These are phyloP conservation scores for Dendrocalamus sinicus DNA, from an alignment of 176 grass and related monocot genomes.

Conservation along the genomic window DNA sequence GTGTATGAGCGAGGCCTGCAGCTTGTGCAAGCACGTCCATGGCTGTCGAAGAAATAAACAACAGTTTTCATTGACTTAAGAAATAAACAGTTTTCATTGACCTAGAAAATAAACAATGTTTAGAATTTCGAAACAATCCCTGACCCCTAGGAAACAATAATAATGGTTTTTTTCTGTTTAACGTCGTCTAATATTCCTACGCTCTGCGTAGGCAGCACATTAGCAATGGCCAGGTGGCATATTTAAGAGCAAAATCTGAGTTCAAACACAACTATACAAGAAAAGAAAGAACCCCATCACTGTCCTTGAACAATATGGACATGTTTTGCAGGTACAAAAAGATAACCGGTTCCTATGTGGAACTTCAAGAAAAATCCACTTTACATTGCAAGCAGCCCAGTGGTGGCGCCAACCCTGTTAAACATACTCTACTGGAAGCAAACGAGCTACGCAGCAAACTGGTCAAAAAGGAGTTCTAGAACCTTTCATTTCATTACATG, in stretches of 20 bases:
- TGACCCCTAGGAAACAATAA: too few relatives aligned
- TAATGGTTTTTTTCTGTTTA: too few relatives aligned
- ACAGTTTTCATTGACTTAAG: too few relatives aligned
- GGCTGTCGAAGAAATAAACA: too few relatives aligned
- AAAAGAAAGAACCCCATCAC: background rate
- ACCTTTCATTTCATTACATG: conserved; percentile 32
- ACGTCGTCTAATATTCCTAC: too few relatives aligned
- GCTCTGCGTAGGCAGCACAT: too few relatives aligned
- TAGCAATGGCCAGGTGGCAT: background rate
- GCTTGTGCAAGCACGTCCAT: too few relatives aligned
- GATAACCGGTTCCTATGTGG: background rate
- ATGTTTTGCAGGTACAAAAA: background rate
- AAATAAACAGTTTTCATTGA: too few relatives aligned
- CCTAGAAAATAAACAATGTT: too few relatives aligned
- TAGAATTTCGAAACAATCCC: too few relatives aligned
- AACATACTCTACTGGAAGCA: background rate
- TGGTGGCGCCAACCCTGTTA: background rate
- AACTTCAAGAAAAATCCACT: background rate
- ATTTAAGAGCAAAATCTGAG: background rate
- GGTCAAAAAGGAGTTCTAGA: background rate
- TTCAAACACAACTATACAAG: background rate
- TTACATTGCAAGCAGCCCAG: background rate
- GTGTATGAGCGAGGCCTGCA: too few relatives aligned
- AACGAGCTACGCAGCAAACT: conserved; percentile 2
- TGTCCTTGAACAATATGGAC: background rate